These are phyloP conservation scores for Leishmania amazonensis DNA, from an alignment of 208 protist genomes.

Conservation along the genomic window DNA sequence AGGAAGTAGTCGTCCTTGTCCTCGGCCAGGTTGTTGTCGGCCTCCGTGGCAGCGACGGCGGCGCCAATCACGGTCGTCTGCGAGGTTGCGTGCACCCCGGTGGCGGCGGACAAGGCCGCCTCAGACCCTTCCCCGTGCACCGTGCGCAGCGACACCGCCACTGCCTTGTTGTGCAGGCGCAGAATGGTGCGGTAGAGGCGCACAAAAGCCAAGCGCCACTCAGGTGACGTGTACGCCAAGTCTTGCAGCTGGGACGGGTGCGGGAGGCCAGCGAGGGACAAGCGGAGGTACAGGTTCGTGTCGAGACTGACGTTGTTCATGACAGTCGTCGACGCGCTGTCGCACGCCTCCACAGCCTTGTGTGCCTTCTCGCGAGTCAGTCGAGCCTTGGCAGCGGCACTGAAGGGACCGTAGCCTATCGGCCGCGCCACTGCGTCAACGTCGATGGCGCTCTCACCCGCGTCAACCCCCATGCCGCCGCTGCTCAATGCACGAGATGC, in stretches of 20 bases:
- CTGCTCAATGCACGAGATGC: background rate
- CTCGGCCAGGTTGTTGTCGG: background rate
- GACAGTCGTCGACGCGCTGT: slow-evolving; percentile 24
- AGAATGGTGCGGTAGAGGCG: slow-evolving; percentile 80
- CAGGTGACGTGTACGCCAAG: slow-evolving; percentile 40
- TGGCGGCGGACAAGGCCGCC: slow-evolving; percentile 37
- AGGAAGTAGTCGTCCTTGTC: slow-evolving; percentile 45
- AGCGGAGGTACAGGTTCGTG: slow-evolving; percentile 58
- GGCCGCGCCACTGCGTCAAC: slow-evolving; percentile 7
- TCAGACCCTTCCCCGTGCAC: slow-evolving; percentile 27
- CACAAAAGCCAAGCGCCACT: slow-evolving; percentile 70
- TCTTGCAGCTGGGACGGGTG: slow-evolving; percentile 64
- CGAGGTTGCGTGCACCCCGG: slow-evolving; percentile 22
- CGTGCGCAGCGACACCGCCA: slow-evolving; percentile 56
- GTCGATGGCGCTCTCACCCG: slow-evolving; percentile 1
- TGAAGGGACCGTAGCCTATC: slow-evolving; percentile 66
- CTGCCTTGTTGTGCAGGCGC: slow-evolving; percentile 76
- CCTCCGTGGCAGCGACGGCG: background rate
- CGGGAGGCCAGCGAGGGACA: slow-evolving; percentile 56
- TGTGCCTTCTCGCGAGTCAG: slow-evolving; percentile 12
- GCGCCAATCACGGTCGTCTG: background rate
- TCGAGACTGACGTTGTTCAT: slow-evolving; percentile 49
- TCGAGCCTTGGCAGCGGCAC: slow-evolving; percentile 44
- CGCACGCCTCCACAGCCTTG: background rate
- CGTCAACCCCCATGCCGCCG: background rate